Base-by-base conservation (phyloP, 179 eudicot genomes). In the Amaranthus tricolor region DNA sequence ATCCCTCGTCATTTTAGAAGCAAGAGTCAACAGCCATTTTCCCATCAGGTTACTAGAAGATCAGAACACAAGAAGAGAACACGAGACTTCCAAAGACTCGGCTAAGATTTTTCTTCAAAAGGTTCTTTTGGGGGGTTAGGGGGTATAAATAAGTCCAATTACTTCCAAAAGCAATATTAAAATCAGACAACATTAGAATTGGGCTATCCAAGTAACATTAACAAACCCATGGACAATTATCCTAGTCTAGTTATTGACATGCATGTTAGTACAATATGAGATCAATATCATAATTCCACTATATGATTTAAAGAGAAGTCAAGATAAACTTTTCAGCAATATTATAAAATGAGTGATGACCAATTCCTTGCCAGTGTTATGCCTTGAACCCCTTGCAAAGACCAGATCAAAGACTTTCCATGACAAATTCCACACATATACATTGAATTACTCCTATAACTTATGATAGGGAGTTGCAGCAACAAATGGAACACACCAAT, bases 291-390 rank as follows among this genome's bases (percentile, higher is more conserved):
- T 19, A 63, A 7, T 53, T 49, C 65, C 57, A 70, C 12, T 6
- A 50, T 1, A 11, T 76, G 9, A 54, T 66, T 68, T 47, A 9
- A 61, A 67, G 55, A 64, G 15, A 62, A 76, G 74, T 68, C 83
- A 76, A 60, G 62, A 1, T 3, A 17, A 20, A 51, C 20, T 24
- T 17, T 20, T 68, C 58, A 66, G 65, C 70, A 13, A 51, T 21
- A 44, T 15, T 5, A 15, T 61, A 17, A 40, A 55, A 44, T 2
- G 40, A 65, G 40, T 51, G 63, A 44, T 2, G 40, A 65, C 70
- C 56, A 70, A 3, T 45, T 70, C 61, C 12, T 54, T 8, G 40
- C 40, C 17, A 62, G 13, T 14, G 7, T 20, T 40, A 54, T 67
- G 60, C 75, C 55, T 62, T 9, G 12, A 70, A 66, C 76, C 63